A percentile compares a stretch with the other conserved stretches of the same genome.
Conservation (phyloP, 148 eudicot species). For the Euryodendron excelsum region DNA sequence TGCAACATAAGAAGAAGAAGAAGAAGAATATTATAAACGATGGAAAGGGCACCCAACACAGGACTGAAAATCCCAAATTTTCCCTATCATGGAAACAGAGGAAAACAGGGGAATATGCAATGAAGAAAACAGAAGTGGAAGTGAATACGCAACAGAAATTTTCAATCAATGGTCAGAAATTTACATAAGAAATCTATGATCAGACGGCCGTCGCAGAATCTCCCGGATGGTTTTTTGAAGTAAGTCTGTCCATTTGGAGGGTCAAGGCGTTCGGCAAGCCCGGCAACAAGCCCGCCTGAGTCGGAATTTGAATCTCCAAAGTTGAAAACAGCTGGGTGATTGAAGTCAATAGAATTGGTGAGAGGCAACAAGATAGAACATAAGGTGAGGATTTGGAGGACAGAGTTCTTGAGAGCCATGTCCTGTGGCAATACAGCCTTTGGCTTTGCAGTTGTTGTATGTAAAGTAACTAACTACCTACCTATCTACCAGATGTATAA, state of each 20-base stretch:
- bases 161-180: conserved; percentile 2
- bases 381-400: conserved; percentile 26
- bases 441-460: conserved; percentile 6
- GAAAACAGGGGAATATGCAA: not conserved
- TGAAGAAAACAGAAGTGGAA: not conserved
- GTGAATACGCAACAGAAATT: not conserved
- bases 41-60: not conserved
- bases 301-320: conserved; percentile 97
- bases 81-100: not conserved
- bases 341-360: conserved; percentile 50
- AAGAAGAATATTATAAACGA: not conserved
- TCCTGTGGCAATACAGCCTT: conserved; percentile 14
- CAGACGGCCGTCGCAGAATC: conserved; percentile 90
- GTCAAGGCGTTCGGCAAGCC: conserved; percentile 45
- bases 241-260: conserved; percentile 82
- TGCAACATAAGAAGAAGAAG: conserved; percentile 19
- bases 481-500: conserved; percentile 18
- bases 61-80: not conserved
- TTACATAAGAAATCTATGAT: conserved; percentile 76
- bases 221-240: conserved; percentile 79
- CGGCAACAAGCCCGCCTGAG: conserved; percentile 73
- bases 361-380: conserved; percentile 29
- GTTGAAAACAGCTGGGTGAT: conserved; percentile 87
- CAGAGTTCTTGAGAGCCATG: conserved; percentile 38
- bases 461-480: conserved; percentile 20